Evolutionary conservation across 2,329 filamentous ascomycete species (phyloP), one percentile per base, ranked within the genome.

Genomic region (Rutstroemia sp.): DNA sequence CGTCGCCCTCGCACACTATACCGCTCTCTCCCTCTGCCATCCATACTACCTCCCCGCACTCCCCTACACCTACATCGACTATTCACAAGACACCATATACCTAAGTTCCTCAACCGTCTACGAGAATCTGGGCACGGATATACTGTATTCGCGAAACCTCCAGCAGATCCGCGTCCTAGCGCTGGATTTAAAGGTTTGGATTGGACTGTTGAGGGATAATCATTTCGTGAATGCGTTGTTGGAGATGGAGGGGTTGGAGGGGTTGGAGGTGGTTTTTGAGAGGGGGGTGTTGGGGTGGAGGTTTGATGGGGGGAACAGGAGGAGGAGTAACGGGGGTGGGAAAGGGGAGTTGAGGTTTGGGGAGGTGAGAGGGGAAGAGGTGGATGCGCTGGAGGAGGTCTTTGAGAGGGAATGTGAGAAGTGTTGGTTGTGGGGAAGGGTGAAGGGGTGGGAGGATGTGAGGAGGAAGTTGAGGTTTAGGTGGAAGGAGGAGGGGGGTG

Each of bases 141-240:
- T 54, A 7, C 25, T 54, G 3, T 54, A 54, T 40, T 48, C 51
- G 0, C 21, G 51, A 5, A 30, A 54, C 9, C 12, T 54, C 1
- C 21, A 54, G 3, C 45, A 7, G 12, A 54, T 54, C 14, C 51
- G 7, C 2, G 16, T 48, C 17, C 46, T 54, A 1, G 51, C 51
- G 7, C 2, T 54, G 1, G 23, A 48, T 5, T 54, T 54, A 10
- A 5, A 17, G 4, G 45, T 17, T 4, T 54, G 51, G 51, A 19
- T 21, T 10, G 10, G 16, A 2, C 5, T 54, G 21, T n/a, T 54
- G 9, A 9, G 34, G 9, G 51, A 54, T 23, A 54, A 54, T 23
- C n/a, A 48, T 48, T 54, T 54, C 2, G 45, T 54, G 4, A 54
- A 30, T 48, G 51, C 45, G 3, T 6, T 54, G 10, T 42, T 54